Percentiles rank a stretch among this genome's conserved stretches.
These are phyloP conservation scores for Pyrus pyrifolia DNA, from an alignment of 306 rosid genomes.

Conservation along the genomic window DNA sequence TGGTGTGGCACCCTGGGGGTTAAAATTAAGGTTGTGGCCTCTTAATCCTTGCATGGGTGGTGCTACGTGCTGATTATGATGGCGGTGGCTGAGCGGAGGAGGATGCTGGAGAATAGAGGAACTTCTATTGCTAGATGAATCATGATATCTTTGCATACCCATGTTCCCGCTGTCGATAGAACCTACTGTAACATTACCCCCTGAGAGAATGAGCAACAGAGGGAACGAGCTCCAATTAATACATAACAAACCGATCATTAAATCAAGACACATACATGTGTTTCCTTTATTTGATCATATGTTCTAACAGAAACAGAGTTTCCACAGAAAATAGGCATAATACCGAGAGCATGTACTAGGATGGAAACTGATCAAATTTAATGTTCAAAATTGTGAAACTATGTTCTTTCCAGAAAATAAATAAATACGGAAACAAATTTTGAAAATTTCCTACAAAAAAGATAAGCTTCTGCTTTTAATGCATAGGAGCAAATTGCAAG, in stretches of 20 bases:
- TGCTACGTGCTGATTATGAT: constrained; percentile 52
- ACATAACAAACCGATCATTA: neutral
- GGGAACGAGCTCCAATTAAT: constrained; percentile 5
- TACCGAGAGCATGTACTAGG: neutral
- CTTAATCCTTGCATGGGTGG: constrained; percentile 60
- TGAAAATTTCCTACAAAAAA: neutral
- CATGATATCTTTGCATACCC: constrained; percentile 77
- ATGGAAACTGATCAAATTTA: neutral
- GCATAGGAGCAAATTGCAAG: neutral
- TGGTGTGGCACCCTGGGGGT: constrained; percentile 48
- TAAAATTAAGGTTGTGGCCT: constrained; percentile 55
- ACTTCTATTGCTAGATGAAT: constrained; percentile 43
- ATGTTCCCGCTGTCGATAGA: constrained; percentile 45
- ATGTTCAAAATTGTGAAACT: neutral
- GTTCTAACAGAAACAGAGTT: neutral
- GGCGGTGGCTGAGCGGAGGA: constrained; percentile 45
- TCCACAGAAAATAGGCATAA: neutral
- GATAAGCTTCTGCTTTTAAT: neutral
- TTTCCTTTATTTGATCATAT: neutral
- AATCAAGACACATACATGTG: neutral
- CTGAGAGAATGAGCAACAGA: constrained; percentile 20
- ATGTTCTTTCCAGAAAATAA: neutral
- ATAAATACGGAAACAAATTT: neutral
- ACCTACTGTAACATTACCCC: constrained; percentile 36
- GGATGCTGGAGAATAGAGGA: constrained; percentile 56